Percentiles rank a stretch among this genome's conserved stretches.
Conservation (phyloP, 345 rosid genomes). For the Adansonia digitata region DNA sequence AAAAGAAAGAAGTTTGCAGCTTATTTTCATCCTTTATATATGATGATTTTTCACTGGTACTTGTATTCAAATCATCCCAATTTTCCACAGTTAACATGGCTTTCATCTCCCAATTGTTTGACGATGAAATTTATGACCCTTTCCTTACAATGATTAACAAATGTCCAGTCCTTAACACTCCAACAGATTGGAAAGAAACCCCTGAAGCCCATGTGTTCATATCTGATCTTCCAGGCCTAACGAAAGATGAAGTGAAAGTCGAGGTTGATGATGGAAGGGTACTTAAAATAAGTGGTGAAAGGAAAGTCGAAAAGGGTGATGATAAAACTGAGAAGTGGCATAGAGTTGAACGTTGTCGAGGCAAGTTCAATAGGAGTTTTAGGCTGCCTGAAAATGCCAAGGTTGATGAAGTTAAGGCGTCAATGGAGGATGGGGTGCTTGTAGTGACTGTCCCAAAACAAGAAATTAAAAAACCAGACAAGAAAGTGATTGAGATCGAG, state of each 20-base stretch:
- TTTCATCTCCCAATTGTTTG: conserved; percentile 26
- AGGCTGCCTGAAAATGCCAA: conserved; percentile 41
- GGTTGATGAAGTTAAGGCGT: conserved; percentile 36
- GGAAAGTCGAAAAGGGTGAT: conserved; percentile 20
- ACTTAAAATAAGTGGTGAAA: conserved; percentile 38
- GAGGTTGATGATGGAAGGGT: conserved; percentile 33
- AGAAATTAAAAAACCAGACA: conserved; percentile 28
- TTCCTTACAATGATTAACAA: conserved; percentile 43
- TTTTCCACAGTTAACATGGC: too few species aligned
- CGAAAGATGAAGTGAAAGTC: conserved; percentile 44
- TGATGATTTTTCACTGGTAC: too few species aligned
- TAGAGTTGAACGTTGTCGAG: conserved; percentile 32
- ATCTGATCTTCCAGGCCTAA: conserved; percentile 43
- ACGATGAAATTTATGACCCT: conserved; percentile 39
- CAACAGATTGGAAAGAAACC: conserved; percentile 49
- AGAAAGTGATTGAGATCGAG: conserved; percentile 35
- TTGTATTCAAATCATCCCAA: too few species aligned
- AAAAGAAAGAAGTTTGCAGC: neutral
- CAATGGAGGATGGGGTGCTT: conserved; percentile 47
- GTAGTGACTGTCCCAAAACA: conserved; percentile 34
- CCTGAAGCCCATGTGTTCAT: conserved; percentile 38
- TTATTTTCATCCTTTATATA: neutral
- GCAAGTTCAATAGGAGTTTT: conserved; percentile 38
- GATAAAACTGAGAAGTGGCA: conserved; percentile 41
- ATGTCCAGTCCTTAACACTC: conserved; percentile 46